Percentiles rank a stretch among this genome's conserved stretches.
These are phyloP conservation scores for Hypoxylon sp. DNA, from an alignment of 2,329 filamentous ascomycete species.

Conservation along the genomic window DNA sequence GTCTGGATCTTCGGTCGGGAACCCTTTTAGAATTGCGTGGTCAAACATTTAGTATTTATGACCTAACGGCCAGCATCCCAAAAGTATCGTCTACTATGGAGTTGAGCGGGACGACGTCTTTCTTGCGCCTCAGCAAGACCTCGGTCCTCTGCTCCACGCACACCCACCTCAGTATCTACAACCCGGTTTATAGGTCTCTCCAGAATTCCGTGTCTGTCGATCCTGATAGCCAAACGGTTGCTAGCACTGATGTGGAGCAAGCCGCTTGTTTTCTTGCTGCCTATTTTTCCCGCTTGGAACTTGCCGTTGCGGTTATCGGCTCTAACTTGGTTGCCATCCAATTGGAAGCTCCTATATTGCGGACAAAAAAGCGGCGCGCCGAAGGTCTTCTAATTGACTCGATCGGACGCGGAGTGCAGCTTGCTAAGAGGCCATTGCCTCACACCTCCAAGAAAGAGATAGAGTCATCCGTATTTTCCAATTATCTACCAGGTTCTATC, in stretches of 20 bases:
- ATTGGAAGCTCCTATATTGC: conserved; percentile 71
- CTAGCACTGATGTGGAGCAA: conserved; percentile 48
- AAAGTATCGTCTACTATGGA: conserved; percentile 70
- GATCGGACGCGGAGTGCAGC: conserved; percentile 74
- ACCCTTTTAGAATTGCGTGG: conserved; percentile 72
- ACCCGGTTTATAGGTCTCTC: conserved; percentile 76
- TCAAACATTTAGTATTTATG: conserved; percentile 71
- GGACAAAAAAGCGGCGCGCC: conserved; percentile 68
- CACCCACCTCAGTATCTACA: conserved; percentile 73
- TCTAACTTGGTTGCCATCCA: conserved; percentile 78
- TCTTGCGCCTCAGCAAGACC: conserved; percentile 76
- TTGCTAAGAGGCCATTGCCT: conserved; percentile 56
- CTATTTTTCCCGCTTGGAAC: conserved; percentile 76
- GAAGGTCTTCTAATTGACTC: conserved; percentile 80
- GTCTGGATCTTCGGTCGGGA: conserved; percentile 74
- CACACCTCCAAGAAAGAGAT: conserved; percentile 52
- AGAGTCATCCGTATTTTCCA: conserved; percentile 55
- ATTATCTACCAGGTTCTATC: conserved; percentile 64
- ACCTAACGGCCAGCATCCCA: conserved; percentile 74
- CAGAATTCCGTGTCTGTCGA: conserved; percentile 66
- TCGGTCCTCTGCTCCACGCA: conserved; percentile 74
- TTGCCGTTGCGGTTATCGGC: conserved; percentile 75
- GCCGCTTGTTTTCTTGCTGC: conserved; percentile 64
- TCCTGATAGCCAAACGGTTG: conserved; percentile 57
- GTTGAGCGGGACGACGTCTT: conserved; percentile 69